Conservation (phyloP, 2,329 filamentous ascomycete species). For the Gaeumannomyces sp. region DNA sequence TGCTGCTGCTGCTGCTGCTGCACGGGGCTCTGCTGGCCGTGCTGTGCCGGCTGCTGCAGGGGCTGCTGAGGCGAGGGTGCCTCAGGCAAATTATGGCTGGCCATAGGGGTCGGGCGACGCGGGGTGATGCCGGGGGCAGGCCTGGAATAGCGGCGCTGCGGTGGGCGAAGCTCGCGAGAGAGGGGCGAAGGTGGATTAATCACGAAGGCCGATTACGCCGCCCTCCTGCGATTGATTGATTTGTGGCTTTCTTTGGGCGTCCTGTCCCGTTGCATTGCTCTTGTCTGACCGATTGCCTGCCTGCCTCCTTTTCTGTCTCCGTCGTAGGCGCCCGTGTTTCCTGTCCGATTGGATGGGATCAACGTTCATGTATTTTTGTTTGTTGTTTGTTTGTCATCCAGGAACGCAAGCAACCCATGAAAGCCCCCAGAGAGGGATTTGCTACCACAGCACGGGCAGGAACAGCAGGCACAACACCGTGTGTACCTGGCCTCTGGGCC, state of each 20-base stretch:
- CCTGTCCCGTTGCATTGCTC: background rate
- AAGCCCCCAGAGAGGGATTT: background rate
- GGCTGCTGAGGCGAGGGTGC: slow-evolving; percentile 11
- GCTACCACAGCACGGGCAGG: background rate
- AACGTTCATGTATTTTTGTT: background rate
- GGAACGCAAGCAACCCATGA: background rate
- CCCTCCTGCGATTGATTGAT: background rate
- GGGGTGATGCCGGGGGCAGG: background rate
- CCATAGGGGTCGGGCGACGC: slow-evolving; percentile 7
- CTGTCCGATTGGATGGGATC: background rate
- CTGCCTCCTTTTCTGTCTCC: background rate
- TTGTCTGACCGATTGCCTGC: background rate
- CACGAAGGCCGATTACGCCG: background rate
- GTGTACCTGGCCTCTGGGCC: background rate
- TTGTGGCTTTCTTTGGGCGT: background rate
- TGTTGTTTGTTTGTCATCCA: background rate
- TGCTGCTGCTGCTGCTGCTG: background rate
- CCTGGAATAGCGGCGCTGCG: background rate
- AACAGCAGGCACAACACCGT: background rate
- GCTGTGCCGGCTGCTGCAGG: slow-evolving; percentile 8
- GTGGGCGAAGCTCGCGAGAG: background rate
- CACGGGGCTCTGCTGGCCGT: background rate
- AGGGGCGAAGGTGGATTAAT: background rate
- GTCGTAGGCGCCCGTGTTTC: background rate
- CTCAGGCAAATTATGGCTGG: slow-evolving; percentile 8